Evolutionary conservation across 129 eudicot genomes (phyloP), one percentile per base, ranked within the genome.

Genomic region (Escallonia rubra): DNA sequence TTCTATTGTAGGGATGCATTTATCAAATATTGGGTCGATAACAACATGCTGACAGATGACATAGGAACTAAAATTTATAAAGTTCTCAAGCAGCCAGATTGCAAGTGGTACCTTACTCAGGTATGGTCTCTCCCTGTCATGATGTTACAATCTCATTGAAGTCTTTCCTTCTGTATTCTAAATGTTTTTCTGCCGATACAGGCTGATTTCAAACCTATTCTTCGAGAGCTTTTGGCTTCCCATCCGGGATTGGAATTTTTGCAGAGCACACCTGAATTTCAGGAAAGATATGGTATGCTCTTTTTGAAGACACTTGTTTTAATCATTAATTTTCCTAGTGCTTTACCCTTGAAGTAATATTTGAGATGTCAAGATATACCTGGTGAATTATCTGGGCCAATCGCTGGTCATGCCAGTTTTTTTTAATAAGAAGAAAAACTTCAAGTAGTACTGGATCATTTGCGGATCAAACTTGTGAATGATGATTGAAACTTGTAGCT

Each of bases 161-260:
- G 48, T 34, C 41, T 49, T 23, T 13, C 3, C 44, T 43, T 41
- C 3, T 66, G 59, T 59, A 8, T 15, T 65, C 64, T 60, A 61
- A 13, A 50, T 71, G 46, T n/a, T 3, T 48, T 48, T 71, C 57
- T 38, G 61, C 61, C 41, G 14, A 47, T 72, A 69, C 68, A 86
- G 92, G 88, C 81, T 50, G 92, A 82, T 66, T 86, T 86, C 69
- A 86, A 82, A 77, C 86, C 92, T 40, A 55, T 82, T 59, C 88
- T 86, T 79, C 81, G 77, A 55, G 88, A 86, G 73, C 88, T 86
- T 59, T 76, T 86, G 78, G 80, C 83, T 63, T 74, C 86, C 57
- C 92, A 86, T 79, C 92, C 86, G 45, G 88, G 88, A 67, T 67
- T 86, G 65, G 92, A 86, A 50, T 86, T 86, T 57, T 82, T 86